Evolutionary conservation across 305 asterid genomes (phyloP).

Genomic region (Fraxinus sp.): DNA sequence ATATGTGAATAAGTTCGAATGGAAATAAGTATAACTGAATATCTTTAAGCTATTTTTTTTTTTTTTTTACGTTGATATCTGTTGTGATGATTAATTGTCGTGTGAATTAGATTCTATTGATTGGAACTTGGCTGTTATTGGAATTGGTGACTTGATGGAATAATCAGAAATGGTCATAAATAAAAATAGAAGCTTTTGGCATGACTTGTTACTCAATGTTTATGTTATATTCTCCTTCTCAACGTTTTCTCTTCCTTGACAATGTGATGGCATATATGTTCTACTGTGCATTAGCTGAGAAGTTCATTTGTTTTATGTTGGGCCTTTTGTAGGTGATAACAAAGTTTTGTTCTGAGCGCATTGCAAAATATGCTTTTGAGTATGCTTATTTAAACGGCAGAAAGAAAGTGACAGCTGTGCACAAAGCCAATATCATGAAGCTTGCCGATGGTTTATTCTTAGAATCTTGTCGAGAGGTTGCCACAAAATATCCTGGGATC

Average conservation of each 20-base stretch:
- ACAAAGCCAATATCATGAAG: slow-evolving; percentile 97
- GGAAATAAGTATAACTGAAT: background rate
- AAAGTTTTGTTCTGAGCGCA: slow-evolving; percentile 94
- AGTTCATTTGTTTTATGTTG: slow-evolving; percentile 10
- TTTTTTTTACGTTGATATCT: background rate
- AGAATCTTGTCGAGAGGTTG: slow-evolving; percentile 94
- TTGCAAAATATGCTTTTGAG: slow-evolving; percentile 96
- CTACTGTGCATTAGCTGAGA: background rate
- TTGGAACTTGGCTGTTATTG: background rate
- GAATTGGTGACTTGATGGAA: background rate
- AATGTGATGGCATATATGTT: background rate
- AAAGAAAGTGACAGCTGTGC: slow-evolving; percentile 96
- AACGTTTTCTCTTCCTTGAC: background rate
- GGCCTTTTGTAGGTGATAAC: slow-evolving; percentile 74
- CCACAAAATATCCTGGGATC: slow-evolving; percentile 84
- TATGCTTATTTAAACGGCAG: slow-evolving; percentile 97
- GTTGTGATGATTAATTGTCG: background rate
- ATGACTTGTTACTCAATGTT: background rate
- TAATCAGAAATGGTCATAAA: background rate
- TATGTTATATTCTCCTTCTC: slow-evolving; percentile 20
- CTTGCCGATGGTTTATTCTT: slow-evolving; percentile 97
- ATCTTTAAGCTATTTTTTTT: background rate
- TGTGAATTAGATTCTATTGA: background rate
- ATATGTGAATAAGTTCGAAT: background rate
- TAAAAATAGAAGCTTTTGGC: background rate